These are phyloP conservation scores for Colletotrichum sp. DNA, from an alignment of 2,329 filamentous ascomycete genomes.

Conservation along the genomic window DNA sequence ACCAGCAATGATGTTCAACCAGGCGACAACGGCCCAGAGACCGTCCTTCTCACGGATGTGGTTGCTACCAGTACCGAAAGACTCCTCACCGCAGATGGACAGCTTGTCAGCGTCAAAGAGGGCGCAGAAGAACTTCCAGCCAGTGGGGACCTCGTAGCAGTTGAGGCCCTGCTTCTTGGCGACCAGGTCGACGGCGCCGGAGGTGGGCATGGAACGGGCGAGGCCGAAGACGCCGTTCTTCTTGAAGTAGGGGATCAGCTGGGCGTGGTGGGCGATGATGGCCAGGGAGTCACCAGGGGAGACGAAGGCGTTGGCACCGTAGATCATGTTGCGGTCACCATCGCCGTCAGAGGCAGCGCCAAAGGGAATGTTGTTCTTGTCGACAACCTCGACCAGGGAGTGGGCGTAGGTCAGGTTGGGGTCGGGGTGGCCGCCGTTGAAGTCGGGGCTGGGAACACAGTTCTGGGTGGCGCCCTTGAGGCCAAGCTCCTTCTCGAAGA, in stretches of 20 bases:
- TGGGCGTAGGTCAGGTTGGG: slow-evolving; percentile 98
- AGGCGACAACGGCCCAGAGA: slow-evolving; percentile 95
- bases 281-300: slow-evolving; percentile 96
- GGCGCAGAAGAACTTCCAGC: slow-evolving; percentile 99
- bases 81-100: slow-evolving; percentile 98
- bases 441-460: slow-evolving; percentile 90
- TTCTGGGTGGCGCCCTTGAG: slow-evolving; percentile 83
- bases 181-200: slow-evolving; percentile 92
- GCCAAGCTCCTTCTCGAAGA: slow-evolving; percentile 93
- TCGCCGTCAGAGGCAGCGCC: slow-evolving; percentile 96
- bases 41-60: slow-evolving; percentile 99
- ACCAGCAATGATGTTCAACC: slow-evolving; percentile 98
- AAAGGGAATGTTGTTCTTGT: slow-evolving; percentile 91
- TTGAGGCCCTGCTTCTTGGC: slow-evolving; percentile 91
- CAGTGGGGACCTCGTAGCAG: slow-evolving; percentile 96
- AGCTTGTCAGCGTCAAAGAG: slow-evolving; percentile 94
- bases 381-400: slow-evolving; percentile 90
- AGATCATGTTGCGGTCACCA: slow-evolving; percentile 99
- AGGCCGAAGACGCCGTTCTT: slow-evolving; percentile 95
- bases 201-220: slow-evolving; percentile 97
- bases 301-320: slow-evolving; percentile 94
- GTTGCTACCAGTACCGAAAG: slow-evolving; percentile 96
- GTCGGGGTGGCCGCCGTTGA: slow-evolving; percentile 96
- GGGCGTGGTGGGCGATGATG: slow-evolving; percentile 96
- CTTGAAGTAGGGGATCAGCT: slow-evolving; percentile 98